Conservation (phyloP, 768 basidiomycete genomes). For the Rubroboletus pulcherrimus region DNA sequence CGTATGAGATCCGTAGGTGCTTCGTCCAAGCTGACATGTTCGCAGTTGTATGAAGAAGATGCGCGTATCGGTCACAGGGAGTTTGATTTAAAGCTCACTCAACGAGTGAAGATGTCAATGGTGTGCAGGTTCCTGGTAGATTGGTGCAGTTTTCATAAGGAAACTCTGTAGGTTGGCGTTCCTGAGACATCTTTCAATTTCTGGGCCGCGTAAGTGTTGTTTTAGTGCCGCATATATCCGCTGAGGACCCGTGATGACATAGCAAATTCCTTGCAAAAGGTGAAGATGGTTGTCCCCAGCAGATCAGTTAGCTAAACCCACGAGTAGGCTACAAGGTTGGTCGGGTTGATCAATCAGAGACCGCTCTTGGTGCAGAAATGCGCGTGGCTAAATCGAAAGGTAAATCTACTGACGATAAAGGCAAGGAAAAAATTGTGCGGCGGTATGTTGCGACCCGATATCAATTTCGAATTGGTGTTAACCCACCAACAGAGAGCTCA, state of each 20-base stretch:
- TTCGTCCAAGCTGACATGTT: background rate
- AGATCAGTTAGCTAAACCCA: background rate
- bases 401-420: constrained; percentile 46
- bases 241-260: constrained; percentile 2
- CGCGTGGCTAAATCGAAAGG: constrained; percentile 65
- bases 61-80: constrained; percentile 89
- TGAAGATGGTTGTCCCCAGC: background rate
- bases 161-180: constrained; percentile 71
- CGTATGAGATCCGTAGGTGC: background rate
- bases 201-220: constrained; percentile 73
- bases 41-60: constrained; percentile 88
- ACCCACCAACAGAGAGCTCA: constrained; percentile 61
- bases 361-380: constrained; percentile 96
- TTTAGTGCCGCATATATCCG: background rate
- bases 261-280: constrained; percentile 79
- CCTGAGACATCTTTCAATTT: constrained; percentile 92
- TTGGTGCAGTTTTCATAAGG: background rate
- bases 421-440: constrained; percentile 84
- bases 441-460: constrained; percentile 40
- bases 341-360: constrained; percentile 95
- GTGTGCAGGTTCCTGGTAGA: constrained; percentile 37
- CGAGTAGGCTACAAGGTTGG: constrained; percentile 84
- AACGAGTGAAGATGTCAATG: constrained; percentile 99
- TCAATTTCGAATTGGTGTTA: background rate
- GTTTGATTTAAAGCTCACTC: constrained; percentile 90